A percentile compares a stretch with the other conserved stretches of the same genome.
phyloP scores from a whole-genome alignment of 2,329 filamentous ascomycete species.

The Beauveria pseudobassiana region DNA sequence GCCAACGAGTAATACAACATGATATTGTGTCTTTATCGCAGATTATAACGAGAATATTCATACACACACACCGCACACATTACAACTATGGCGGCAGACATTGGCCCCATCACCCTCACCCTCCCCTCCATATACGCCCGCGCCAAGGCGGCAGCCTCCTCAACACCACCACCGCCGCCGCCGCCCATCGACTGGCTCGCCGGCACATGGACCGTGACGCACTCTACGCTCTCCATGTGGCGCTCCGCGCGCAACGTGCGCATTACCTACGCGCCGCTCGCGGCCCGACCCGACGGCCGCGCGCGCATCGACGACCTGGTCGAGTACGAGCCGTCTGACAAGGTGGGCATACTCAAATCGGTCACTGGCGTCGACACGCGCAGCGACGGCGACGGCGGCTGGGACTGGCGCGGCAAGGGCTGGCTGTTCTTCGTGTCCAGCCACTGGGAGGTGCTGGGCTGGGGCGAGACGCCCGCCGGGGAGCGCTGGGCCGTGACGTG shows the following conservation, averaged over 20 bases:
- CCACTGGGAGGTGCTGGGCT: conserved; percentile 78
- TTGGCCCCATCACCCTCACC: conserved; percentile 3
- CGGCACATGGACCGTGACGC: conserved; percentile 65
- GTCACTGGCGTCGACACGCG: conserved; percentile 58
- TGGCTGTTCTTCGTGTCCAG: conserved; percentile 63
- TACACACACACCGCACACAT: background rate
- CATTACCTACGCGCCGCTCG: conserved; percentile 63
- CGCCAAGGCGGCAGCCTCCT: background rate
- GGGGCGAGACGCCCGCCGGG: conserved; percentile 46
- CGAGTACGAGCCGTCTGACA: conserved; percentile 52
- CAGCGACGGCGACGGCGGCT: conserved; percentile 32
- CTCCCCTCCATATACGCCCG: conserved; percentile 4
- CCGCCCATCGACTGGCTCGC: conserved; percentile 48
- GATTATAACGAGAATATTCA: background rate
- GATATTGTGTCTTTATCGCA: no score
- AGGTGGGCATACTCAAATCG: conserved; percentile 43
- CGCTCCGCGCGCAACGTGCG: conserved; percentile 68
- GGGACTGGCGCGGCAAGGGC: conserved; percentile 75
- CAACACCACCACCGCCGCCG: background rate
- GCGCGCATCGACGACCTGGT: conserved; percentile 63
- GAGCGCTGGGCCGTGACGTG: conserved; percentile 74
- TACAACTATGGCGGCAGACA: background rate
- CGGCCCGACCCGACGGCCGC: conserved; percentile 29
- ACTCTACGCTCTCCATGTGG: conserved; percentile 77
- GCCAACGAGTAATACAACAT: no score